Evolutionary conservation across 1,139 yeast species (phyloP), one percentile per base, ranked within the genome.

Genomic region (Saccharomycopsis phalli): DNA sequence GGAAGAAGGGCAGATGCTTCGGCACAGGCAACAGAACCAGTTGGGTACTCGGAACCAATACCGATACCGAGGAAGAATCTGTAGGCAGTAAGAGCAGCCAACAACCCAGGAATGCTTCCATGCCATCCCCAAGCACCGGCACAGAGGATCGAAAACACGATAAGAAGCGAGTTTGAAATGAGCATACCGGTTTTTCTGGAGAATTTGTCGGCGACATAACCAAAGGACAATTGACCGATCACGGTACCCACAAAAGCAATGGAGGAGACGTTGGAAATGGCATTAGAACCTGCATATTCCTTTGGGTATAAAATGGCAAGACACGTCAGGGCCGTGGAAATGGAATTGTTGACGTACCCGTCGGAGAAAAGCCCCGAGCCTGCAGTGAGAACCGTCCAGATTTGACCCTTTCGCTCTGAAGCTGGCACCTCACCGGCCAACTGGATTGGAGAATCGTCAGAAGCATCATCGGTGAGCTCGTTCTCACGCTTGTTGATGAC

Each of bases 311-410:
- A 64, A 3, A 57, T 62, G 13, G 68, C 57, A 48, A 87, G 67
- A 61, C 87, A 77, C 11, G 87, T 76, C 35, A 78, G 68, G 16
- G 81, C 93, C 8, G 91, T 71, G 44, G 87, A 74, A 47, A 84
- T 81, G 37, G 91, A 76, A 61, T 81, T 81, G 60, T 86, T 86
- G 49, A 84, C 81, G 56, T 86, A 86, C 45, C 96, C 95, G 60
- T 87, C 96, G 22, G 91, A 78, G 57, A 87, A 84, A 40, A 87
- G 66, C 42, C 95, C 95, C 1, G 95, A 91, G 49, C 96, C 96
- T 1, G 95, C 77, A 17, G 87, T 78, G 49, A 83, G 69, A 35
- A 88, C 83, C 4, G 95, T 82, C 84, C 93, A 74, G 51, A 36
- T 39, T 11, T 30, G 33, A 13, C 22, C 49, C 56, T 54, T 45